These are phyloP conservation scores for Moniliophthora roreri DNA, from an alignment of 1,284 basidiomycete species.

Conservation along the genomic window DNA sequence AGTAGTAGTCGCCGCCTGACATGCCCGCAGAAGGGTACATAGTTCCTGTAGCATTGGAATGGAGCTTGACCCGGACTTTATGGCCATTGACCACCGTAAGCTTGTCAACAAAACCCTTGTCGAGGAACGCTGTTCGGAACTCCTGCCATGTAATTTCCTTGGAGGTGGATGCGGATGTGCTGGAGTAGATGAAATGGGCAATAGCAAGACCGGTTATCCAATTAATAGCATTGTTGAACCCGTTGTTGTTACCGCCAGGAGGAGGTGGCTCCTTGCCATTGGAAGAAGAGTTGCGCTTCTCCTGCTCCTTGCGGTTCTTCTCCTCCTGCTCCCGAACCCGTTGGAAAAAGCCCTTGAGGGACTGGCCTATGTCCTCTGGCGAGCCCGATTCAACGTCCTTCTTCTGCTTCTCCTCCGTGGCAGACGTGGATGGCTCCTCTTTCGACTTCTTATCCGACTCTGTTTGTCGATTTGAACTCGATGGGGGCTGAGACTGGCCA, in stretches of 20 bases:
- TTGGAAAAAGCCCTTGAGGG: conserved; percentile 78
- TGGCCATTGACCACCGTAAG: conserved; percentile 92
- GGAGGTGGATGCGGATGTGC: conserved; percentile 56
- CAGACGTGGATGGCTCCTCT: conserved; percentile 16
- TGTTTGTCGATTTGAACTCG: conserved; percentile 8
- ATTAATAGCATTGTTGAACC: conserved; percentile 60
- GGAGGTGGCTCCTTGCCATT: conserved; percentile 46
- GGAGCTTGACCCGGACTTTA: conserved; percentile 85
- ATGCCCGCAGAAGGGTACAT: conserved; percentile 61
- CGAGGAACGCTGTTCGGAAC: conserved; percentile 93
- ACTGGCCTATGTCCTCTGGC: conserved; percentile 40
- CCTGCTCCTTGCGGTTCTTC: conserved; percentile 29
- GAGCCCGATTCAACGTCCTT: conserved; percentile 33
- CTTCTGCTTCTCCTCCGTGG: conserved; percentile 34
- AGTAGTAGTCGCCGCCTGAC: conserved; percentile 76
- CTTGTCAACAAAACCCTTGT: conserved; percentile 95
- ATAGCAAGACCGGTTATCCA: conserved; percentile 59
- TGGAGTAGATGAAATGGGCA: conserved; percentile 70
- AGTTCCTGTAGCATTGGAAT: conserved; percentile 79
- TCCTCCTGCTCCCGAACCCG: conserved; percentile 61
- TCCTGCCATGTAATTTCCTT: conserved; percentile 99
- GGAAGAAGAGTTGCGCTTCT: conserved; percentile 27
- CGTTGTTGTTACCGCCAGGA: conserved; percentile 44
- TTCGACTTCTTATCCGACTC: conserved; percentile 11
- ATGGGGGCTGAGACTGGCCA: not conserved